Base-by-base conservation (phyloP, 1,139 yeast species). In the Diutina pseudorugosa region DNA sequence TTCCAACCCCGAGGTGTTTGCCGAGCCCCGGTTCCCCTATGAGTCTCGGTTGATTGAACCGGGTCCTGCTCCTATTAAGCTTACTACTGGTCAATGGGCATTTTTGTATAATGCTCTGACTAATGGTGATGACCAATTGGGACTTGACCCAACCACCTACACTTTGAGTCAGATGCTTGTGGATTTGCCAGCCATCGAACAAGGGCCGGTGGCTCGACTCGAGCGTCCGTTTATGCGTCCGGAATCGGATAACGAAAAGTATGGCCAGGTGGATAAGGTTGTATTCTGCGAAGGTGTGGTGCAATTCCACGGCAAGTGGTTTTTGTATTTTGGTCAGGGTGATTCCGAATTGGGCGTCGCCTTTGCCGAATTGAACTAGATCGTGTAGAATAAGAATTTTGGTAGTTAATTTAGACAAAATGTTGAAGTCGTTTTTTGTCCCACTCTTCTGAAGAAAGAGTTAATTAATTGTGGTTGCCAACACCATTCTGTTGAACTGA, bases 261-360 rank as follows among this genome's bases (percentile, higher is more conserved):
- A 61, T 41, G 77, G 77, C 1, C 77, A 72, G 57, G 77, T 73
- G 19, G 65, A 72, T 55, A 65, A 67, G 53, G 77, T 73, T 41
- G 77, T 73, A 1, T 73, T 73, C 57, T 71, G 76, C 53, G 77
- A 72, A 56, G 77, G 77, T 0, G 57, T 73, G 40, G 77, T 73
- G 3, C 77, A 73, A 55, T 73, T 70, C 56, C 65, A 69, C 50
- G 74, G 74, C 9, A 61, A 68, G 53, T 73, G 77, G 77, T 66
- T 71, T 49, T 61, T 73, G 47, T 73, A 73, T 58, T 73, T 59
- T 54, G 77, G 77, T 4, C 76, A 73, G 56, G 76, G 76, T 12
- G 77, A 73, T 56, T 63, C 71, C 3, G 75, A 71, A 53, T 61
- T 73, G 52, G 77, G 77, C 0, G 77, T 72, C 5, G 77, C 77